Conservation (phyloP, 2,329 filamentous ascomycete species). For the Penicillium sp. region DNA sequence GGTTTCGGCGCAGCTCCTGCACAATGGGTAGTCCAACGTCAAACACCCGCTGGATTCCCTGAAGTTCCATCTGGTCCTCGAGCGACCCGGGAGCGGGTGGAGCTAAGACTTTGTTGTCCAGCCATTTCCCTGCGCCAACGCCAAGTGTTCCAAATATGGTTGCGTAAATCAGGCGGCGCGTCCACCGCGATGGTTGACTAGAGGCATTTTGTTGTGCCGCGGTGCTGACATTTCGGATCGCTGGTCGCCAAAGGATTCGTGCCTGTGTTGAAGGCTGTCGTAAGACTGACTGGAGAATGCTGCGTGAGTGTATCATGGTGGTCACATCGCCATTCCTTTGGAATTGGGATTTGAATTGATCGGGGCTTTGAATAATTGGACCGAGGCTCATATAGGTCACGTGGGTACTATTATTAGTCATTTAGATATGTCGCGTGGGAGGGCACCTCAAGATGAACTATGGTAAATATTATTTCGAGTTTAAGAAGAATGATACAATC, state of each 20-base stretch:
- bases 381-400: slow-evolving; percentile 3
- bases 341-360: neutral
- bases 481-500: neutral
- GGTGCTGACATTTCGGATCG: slow-evolving; percentile 24
- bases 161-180: slow-evolving; percentile 37
- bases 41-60: slow-evolving; percentile 32
- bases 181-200: slow-evolving; percentile 31
- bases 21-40: slow-evolving; percentile 40
- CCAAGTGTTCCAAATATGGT: slow-evolving; percentile 38
- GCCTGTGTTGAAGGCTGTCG: slow-evolving; percentile 9
- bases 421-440: neutral
- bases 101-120: slow-evolving; percentile 24
- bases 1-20: slow-evolving; percentile 37
- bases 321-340: slow-evolving; percentile 20
- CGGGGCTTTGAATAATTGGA: neutral
- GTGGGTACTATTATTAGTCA: neutral
- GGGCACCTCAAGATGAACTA: neutral
- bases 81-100: slow-evolving; percentile 36
- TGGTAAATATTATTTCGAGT: neutral
- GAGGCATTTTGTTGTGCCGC: slow-evolving; percentile 17
- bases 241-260: slow-evolving; percentile 4
- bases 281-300: slow-evolving; percentile 24
- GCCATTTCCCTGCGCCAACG: slow-evolving; percentile 24
- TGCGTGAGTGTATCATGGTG: slow-evolving; percentile 30
- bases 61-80: slow-evolving; percentile 32